Base-by-base conservation (phyloP, 768 basidiomycete genomes). In the Strobilomyces echinocephalus region DNA sequence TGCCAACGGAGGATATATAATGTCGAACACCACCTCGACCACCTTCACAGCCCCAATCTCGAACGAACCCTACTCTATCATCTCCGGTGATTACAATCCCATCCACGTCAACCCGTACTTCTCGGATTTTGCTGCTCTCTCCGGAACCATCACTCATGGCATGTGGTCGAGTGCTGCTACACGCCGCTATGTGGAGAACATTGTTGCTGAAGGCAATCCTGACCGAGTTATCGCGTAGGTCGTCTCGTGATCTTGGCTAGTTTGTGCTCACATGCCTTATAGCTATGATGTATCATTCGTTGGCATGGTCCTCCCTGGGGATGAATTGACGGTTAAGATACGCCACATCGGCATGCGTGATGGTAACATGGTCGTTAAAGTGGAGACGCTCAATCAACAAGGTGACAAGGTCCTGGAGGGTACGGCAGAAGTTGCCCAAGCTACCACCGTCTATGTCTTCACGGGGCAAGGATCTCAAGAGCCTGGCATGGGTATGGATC, bases 51-150 rank as follows among this genome's bases (percentile, higher is more conserved):
- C 95, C 4, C 95, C 95, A 24, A 74, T 89, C 42, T 91, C 91
- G 44, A 99, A 99, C 66, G 91, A 95, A 71, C 88, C 93, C 2
- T 99, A 98, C 73, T 97, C 95, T 5, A 84, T 85, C 70, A 81
- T 95, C 45, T 99, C 97, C 0, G 95, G 95, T 42, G 95, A 99
- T 72, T 98, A 92, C 79, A 98, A 99, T 71, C 97, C 97, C 28
- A 99, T 99, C 61, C 97, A 99, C 69, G 78, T 97, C 70, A 97
- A 99, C 72, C 95, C 97, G 0, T 98, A 98, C 78, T 97, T 99
- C 76, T 84, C 97, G 21, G 87, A 93, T 68, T 91, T 88, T 57
- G 95, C 95, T 2, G 82, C 85, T 6, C 83, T 99, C 14, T 95
- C 95, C 24, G 88, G 90, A 14, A 99, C 97, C 10, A 98, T 99